Conservation (phyloP, 306 rosid genomes). For the Acacia acuminata region DNA sequence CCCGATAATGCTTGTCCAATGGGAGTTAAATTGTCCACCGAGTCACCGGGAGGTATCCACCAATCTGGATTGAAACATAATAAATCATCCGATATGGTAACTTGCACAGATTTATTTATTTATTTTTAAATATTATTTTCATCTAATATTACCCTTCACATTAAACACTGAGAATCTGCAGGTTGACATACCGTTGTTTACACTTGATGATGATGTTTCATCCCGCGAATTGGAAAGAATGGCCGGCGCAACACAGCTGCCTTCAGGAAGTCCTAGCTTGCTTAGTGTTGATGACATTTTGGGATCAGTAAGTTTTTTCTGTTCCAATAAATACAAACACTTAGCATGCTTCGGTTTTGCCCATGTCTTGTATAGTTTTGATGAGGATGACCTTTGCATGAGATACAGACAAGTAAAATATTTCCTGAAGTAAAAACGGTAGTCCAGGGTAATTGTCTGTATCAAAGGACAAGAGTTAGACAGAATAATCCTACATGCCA, state of each 20-base stretch:
- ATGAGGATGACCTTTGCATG: constrained; percentile 9
- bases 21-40: constrained; percentile 60
- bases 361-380: background rate
- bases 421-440: constrained; percentile 13
- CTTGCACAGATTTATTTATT: background rate
- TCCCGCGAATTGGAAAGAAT: constrained; percentile 44
- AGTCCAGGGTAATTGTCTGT: background rate
- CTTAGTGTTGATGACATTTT: constrained; percentile 73
- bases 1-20: constrained; percentile 85
- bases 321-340: background rate
- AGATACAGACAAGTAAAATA: constrained; percentile 2
- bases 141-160: constrained; percentile 13
- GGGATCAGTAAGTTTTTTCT: constrained; percentile 58
- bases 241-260: constrained; percentile 30
- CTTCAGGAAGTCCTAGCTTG: constrained; percentile 44
- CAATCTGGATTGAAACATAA: constrained; percentile 46
- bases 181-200: constrained; percentile 68
- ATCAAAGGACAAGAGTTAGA: background rate
- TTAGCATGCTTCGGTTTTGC: background rate
- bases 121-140: background rate
- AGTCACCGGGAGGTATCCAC: constrained; percentile 45
- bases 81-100: constrained; percentile 49
- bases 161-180: constrained; percentile 36
- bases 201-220: constrained; percentile 52
- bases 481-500: background rate